phyloP scores from a whole-genome alignment of 257 asterid species.

The Agastache rugosa region DNA sequence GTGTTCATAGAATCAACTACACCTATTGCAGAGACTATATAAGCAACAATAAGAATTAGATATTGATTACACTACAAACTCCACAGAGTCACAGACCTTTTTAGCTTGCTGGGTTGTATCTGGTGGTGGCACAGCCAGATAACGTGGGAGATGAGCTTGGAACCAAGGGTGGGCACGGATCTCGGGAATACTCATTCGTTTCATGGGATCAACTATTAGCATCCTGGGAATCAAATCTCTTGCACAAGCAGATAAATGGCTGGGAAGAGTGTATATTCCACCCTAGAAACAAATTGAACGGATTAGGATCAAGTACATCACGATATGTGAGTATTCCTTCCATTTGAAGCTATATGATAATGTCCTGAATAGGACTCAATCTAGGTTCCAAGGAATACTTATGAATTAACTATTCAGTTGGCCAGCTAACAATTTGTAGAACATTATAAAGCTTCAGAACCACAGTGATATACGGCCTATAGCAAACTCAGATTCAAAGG shows the following conservation, averaged over 20 bases:
- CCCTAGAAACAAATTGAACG: constrained; percentile 56
- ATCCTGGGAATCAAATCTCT: constrained; percentile 90
- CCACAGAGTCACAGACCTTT: constrained; percentile 63
- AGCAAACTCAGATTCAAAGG: constrained; percentile 8
- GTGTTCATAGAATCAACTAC: constrained; percentile 24
- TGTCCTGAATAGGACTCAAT: background rate
- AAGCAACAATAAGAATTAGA: background rate
- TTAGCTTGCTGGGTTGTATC: constrained; percentile 88
- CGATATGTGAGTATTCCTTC: constrained; percentile 7
- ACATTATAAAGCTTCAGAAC: background rate
- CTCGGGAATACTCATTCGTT: constrained; percentile 90
- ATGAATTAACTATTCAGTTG: background rate
- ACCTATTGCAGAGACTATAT: constrained; percentile 1
- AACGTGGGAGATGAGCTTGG: constrained; percentile 87
- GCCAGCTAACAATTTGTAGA: constrained; percentile 7
- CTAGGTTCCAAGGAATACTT: constrained; percentile 10
- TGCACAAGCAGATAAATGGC: constrained; percentile 90
- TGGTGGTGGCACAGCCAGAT: constrained; percentile 91
- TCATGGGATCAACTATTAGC: constrained; percentile 95
- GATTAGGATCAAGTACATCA: constrained; percentile 24
- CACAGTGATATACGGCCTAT: background rate
- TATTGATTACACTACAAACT: constrained; percentile 21
- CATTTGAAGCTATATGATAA: constrained; percentile 8
- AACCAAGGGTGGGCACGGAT: constrained; percentile 93
- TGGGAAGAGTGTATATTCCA: constrained; percentile 91